Percentiles rank a stretch among this genome's conserved stretches.
Conservation (phyloP, 2,329 filamentous ascomycete genomes). For the Pyricularia sp. region DNA sequence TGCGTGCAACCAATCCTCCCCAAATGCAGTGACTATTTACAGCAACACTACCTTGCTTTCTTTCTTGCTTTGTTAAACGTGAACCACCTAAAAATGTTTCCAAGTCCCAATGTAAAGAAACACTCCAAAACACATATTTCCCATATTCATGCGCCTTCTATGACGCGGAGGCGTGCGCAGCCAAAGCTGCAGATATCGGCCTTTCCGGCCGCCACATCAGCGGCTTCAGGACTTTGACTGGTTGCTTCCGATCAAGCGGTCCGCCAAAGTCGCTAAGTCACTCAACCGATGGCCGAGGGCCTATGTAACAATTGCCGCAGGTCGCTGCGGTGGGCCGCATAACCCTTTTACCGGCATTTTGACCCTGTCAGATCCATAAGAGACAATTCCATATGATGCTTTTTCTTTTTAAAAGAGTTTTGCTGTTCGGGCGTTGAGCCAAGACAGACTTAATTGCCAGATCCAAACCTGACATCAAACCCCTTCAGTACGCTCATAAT, state of each 20-base stretch:
- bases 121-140: not conserved
- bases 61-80: not conserved
- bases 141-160: not conserved
- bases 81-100: not conserved
- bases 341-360: not conserved
- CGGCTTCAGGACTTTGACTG: not conserved
- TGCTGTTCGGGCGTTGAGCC: not conserved
- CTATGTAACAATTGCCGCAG: not conserved
- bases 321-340: not conserved
- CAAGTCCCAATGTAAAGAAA: not conserved
- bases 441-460: constrained; percentile 10
- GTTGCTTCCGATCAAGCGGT: not conserved
- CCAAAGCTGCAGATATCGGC: not conserved
- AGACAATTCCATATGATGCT: constrained; percentile 7
- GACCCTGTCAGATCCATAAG: not conserved
- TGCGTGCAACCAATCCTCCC: not conserved
- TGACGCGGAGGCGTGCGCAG: not conserved
- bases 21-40: not conserved
- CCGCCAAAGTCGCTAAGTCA: not conserved
- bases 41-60: not conserved
- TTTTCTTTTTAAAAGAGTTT: constrained; percentile 6
- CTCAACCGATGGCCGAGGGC: not conserved
- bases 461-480: constrained; percentile 66
- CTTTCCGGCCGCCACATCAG: not conserved
- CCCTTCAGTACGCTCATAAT: constrained; percentile 80